phyloP scores from a whole-genome alignment of 73 alveolate species.

The Symbiodinium natans region DNA sequence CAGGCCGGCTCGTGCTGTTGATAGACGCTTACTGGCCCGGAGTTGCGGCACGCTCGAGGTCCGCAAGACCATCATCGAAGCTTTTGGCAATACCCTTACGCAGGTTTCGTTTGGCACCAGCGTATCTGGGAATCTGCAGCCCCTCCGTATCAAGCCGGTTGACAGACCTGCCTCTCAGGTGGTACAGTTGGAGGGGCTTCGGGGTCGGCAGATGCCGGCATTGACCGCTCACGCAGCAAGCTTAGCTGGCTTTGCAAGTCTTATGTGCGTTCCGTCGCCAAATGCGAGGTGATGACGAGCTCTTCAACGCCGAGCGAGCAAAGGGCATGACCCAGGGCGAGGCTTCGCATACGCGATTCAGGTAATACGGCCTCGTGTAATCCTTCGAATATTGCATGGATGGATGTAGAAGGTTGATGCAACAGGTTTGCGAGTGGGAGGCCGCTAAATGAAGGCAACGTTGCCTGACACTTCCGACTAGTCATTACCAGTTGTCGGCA shows the following conservation, averaged over 20 bases:
- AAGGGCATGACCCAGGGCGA: slow-evolving; percentile 87
- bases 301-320: slow-evolving; percentile 52
- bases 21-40: neutral
- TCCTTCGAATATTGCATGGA: too few species aligned
- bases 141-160: too few species aligned
- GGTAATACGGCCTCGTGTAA: too few species aligned
- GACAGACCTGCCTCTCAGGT: too few species aligned
- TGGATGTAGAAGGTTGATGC: too few species aligned
- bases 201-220: neutral
- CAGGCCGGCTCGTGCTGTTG: neutral
- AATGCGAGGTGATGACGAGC: slow-evolving; percentile 73
- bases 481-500: too few species aligned
- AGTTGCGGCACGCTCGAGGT: neutral
- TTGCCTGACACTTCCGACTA: too few species aligned
- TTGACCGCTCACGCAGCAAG: neutral
- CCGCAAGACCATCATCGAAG: slow-evolving; percentile 82
- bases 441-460: too few species aligned
- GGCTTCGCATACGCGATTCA: too few species aligned
- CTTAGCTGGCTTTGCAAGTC: neutral
- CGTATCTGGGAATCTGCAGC: neutral
- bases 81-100: slow-evolving; percentile 16
- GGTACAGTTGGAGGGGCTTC: neutral
- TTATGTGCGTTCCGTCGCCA: neutral
- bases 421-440: too few species aligned
- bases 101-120: neutral